A percentile compares a stretch with the other conserved stretches of the same genome.
phyloP scores from a whole-genome alignment of 148 eudicot species.

The Dianthus caryophyllus region DNA sequence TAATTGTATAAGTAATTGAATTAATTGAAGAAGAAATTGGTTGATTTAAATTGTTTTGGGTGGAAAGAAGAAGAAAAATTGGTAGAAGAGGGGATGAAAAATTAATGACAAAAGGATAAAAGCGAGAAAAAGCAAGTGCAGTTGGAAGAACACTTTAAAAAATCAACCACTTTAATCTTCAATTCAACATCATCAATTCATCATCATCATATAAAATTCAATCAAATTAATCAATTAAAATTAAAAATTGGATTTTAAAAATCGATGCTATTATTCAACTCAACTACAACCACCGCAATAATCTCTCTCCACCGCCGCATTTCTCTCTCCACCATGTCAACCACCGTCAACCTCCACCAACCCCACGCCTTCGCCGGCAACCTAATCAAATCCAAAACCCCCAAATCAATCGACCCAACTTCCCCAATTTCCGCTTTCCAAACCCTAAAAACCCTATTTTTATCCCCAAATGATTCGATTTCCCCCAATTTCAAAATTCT shows the following conservation, averaged over 20 bases:
- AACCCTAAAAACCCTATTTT: slow-evolving; percentile 48
- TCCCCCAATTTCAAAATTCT: slow-evolving; percentile 59
- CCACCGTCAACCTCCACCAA: slow-evolving; percentile 40
- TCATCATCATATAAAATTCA: too few species aligned
- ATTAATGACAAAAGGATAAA: too few species aligned
- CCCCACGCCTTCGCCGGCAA: slow-evolving; percentile 87
- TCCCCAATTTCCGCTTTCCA: slow-evolving; percentile 59
- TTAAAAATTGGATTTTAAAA: slow-evolving; percentile 3
- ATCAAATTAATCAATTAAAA: too few species aligned
- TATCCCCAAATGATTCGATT: slow-evolving; percentile 34
- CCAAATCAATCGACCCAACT: slow-evolving; percentile 44
- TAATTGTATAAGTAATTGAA: too few species aligned
- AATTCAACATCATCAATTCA: too few species aligned
- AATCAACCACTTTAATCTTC: too few species aligned
- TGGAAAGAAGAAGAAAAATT: too few species aligned
- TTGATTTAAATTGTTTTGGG: too few species aligned
- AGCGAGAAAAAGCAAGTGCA: too few species aligned
- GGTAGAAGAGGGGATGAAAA: too few species aligned
- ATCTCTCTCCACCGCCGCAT: slow-evolving; percentile 23
- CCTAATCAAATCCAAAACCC: slow-evolving; percentile 57
- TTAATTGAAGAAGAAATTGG: too few species aligned
- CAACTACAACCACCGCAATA: slow-evolving; percentile 18
- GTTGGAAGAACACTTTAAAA: too few species aligned
- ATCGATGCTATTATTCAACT: slow-evolving; percentile 35
- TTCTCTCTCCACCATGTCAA: slow-evolving; percentile 38